Evolutionary conservation across 2,329 filamentous ascomycete genomes (phyloP).

Genomic region (Trichoderma atroviride): DNA sequence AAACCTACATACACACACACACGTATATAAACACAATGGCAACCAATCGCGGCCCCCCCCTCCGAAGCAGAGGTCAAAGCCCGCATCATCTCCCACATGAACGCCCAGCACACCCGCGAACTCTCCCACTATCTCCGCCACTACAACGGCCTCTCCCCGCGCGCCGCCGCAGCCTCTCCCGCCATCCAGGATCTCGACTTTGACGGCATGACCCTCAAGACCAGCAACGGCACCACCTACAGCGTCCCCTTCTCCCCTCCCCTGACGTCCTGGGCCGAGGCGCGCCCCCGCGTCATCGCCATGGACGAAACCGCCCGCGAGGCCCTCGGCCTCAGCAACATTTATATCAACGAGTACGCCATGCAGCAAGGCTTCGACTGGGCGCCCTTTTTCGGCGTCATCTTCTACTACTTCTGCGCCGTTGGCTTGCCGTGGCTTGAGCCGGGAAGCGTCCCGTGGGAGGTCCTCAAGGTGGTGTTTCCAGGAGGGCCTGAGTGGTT

Average conservation of each 20-base stretch:
- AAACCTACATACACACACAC: background rate
- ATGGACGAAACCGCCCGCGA: slow-evolving; percentile 64
- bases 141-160: slow-evolving; percentile 61
- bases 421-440: slow-evolving; percentile 53
- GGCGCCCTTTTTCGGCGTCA: slow-evolving; percentile 57
- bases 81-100: slow-evolving; percentile 76
- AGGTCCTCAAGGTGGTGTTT: slow-evolving; percentile 52
- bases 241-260: slow-evolving; percentile 69
- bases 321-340: slow-evolving; percentile 60
- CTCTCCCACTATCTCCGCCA: slow-evolving; percentile 78
- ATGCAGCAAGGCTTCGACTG: slow-evolving; percentile 50
- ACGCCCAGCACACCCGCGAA: slow-evolving; percentile 75
- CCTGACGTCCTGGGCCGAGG: slow-evolving; percentile 67
- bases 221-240: slow-evolving; percentile 47
- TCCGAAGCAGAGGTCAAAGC: slow-evolving; percentile 38
- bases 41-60: background rate
- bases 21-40: background rate
- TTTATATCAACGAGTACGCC: slow-evolving; percentile 47
- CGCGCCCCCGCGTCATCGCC: slow-evolving; percentile 69
- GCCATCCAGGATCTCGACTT: slow-evolving; percentile 68
- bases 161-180: slow-evolving; percentile 56
- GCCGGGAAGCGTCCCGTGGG: slow-evolving; percentile 54
- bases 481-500: slow-evolving; percentile 63
- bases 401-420: slow-evolving; percentile 57
- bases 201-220: slow-evolving; percentile 62